Percentiles rank a stretch among this genome's conserved stretches.
Evolutionary conservation across 2,329 filamentous ascomycete genomes (phyloP).

Genomic region (Aspergillus uvarum): DNA sequence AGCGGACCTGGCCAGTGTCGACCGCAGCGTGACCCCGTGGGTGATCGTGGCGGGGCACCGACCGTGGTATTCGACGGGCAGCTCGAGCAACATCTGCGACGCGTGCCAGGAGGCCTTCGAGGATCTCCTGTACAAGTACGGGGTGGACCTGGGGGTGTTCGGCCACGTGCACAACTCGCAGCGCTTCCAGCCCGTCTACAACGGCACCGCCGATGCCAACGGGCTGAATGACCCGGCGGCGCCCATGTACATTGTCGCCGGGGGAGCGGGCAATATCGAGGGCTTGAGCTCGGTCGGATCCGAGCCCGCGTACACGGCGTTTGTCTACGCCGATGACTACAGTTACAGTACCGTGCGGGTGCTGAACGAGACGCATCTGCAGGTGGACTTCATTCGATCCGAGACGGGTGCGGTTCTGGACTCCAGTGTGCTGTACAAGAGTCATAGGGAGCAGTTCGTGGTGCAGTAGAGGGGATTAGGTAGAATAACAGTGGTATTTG

Average conservation of each 20-base stretch:
- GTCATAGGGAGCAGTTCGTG: slow-evolving; percentile 49
- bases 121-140: slow-evolving; percentile 54
- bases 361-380: slow-evolving; percentile 46
- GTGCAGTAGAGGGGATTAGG: slow-evolving; percentile 43
- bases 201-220: slow-evolving; percentile 44
- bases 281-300: slow-evolving; percentile 47
- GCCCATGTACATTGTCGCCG: slow-evolving; percentile 58
- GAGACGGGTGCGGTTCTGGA: slow-evolving; percentile 52
- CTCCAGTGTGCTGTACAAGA: slow-evolving; percentile 51
- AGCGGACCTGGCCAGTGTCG: slow-evolving; percentile 57
- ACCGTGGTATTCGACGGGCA: slow-evolving; percentile 50
- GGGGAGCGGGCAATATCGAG: slow-evolving; percentile 59
- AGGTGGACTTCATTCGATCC: slow-evolving; percentile 54
- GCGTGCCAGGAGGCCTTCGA: slow-evolving; percentile 57
- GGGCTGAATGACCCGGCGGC: slow-evolving; percentile 52
- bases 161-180: slow-evolving; percentile 61
- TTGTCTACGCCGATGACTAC: slow-evolving; percentile 45
- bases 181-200: slow-evolving; percentile 45
- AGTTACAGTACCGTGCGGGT: slow-evolving; percentile 54
- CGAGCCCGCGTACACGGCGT: slow-evolving; percentile 45
- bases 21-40: slow-evolving; percentile 57
- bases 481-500: too few relatives aligned
- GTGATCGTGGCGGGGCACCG: slow-evolving; percentile 47
- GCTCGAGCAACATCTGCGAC: slow-evolving; percentile 35
- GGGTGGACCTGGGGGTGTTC: slow-evolving; percentile 58